Evolutionary conservation across 2,329 filamentous ascomycete genomes (phyloP), one percentile per base, ranked within the genome.

Genomic region (Alternaria burnsii): DNA sequence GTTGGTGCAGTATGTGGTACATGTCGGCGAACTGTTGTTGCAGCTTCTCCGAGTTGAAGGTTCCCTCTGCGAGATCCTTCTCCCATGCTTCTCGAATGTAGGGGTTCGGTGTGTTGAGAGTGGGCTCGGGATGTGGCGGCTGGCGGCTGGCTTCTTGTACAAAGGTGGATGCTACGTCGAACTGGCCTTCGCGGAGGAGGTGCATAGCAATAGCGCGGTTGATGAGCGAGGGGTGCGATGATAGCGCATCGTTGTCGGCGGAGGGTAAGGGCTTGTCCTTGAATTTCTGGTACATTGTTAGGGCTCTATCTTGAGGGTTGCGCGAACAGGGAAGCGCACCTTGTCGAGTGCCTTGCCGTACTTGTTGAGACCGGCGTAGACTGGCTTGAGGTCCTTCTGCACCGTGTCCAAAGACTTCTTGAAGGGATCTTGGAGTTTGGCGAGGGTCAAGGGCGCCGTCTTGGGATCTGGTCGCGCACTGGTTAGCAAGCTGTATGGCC

Each of bases 181-280:
- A 99, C 75, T 97, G 91, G 50, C 95, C 95, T 80, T 98, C 94
- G 41, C 95, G 91, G 40, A 99, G 86, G 22, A 99, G 86, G 75
- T 99, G 95, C 93, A 98, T 97, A 10, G 92, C 92, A 70, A 99
- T 96, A 7, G 95, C 94, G 58, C 94, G 88, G 80, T 97, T 96
- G 75, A 98, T 92, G 12, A 97, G 84, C 16, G 86, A 83, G 4
- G 91, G 86, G 67, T 96, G 89, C 20, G 89, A 86, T 1, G 88
- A 89, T 78, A 97, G 88, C 34, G 89, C 90, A 78, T 97, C 93
- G 71, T 93, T 89, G 59, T 94, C 91, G 72, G 88, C 91, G 14
- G 89, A 91, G 0, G 94, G 88, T 14, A 91, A 83, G 14, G 89
- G 87, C 62, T 86, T 86, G 62, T 87, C 86, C 80, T 78, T 79